phyloP scores from a whole-genome alignment of 2,329 filamentous ascomycete genomes.

The Oidium heveae region DNA sequence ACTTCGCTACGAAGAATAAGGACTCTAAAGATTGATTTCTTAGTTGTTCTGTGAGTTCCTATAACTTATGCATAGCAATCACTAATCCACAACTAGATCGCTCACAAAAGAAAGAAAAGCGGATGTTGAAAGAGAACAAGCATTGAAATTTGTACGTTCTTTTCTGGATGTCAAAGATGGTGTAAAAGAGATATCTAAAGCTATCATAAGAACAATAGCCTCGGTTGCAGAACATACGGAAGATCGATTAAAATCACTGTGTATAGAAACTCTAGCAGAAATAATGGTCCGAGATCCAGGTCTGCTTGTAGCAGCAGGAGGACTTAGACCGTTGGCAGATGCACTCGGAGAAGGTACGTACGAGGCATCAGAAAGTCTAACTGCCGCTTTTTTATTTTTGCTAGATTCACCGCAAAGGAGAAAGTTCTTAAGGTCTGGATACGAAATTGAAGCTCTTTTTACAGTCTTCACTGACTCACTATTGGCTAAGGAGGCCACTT shows the following conservation, averaged over 20 bases:
- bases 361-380: slow-evolving; percentile 73
- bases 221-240: slow-evolving; percentile 63
- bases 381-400: slow-evolving; percentile 68
- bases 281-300: slow-evolving; percentile 69
- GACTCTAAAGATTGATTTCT: slow-evolving; percentile 66
- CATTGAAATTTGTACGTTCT: slow-evolving; percentile 81
- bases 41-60: slow-evolving; percentile 44
- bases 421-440: slow-evolving; percentile 63
- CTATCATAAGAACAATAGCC: slow-evolving; percentile 70
- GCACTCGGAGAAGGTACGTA: slow-evolving; percentile 77
- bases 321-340: slow-evolving; percentile 69
- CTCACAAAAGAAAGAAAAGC: slow-evolving; percentile 89
- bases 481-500: slow-evolving; percentile 27
- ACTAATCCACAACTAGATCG: slow-evolving; percentile 24
- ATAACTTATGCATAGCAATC: not conserved
- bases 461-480: slow-evolving; percentile 76
- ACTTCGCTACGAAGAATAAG: slow-evolving; percentile 75
- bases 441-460: slow-evolving; percentile 72
- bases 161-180: slow-evolving; percentile 93
- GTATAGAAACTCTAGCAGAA: slow-evolving; percentile 77
- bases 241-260: slow-evolving; percentile 57
- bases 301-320: slow-evolving; percentile 59
- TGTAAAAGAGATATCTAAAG: slow-evolving; percentile 61
- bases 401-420: slow-evolving; percentile 63
- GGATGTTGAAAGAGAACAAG: slow-evolving; percentile 91